These are phyloP conservation scores for Fusarium sp. DNA, from an alignment of 2,329 filamentous ascomycete species.

Conservation along the genomic window DNA sequence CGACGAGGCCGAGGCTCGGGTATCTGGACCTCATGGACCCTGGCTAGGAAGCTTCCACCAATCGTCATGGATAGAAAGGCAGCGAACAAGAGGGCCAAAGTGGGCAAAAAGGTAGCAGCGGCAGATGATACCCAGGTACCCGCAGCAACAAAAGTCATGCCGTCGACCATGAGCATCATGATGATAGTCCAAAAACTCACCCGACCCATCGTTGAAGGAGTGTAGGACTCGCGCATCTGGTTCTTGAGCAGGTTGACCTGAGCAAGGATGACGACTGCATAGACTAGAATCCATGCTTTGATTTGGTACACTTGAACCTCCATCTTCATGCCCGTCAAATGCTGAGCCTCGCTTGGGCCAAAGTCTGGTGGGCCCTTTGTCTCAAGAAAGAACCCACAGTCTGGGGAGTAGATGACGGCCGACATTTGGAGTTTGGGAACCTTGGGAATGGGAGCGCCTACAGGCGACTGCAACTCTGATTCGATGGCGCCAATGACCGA, in stretches of 20 bases:
- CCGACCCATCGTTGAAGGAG: constrained; percentile 74
- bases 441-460: constrained; percentile 67
- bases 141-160: constrained; percentile 69
- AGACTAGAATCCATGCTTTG: constrained; percentile 69
- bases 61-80: constrained; percentile 69
- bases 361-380: constrained; percentile 72
- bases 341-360: constrained; percentile 63
- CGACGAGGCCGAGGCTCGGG: constrained; percentile 67
- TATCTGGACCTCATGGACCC: constrained; percentile 70
- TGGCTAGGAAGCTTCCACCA: constrained; percentile 68
- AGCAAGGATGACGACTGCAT: constrained; percentile 68
- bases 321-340: constrained; percentile 71
- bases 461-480: constrained; percentile 71
- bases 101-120: constrained; percentile 67
- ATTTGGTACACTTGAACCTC: constrained; percentile 69
- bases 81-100: constrained; percentile 64
- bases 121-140: constrained; percentile 68
- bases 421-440: constrained; percentile 72
- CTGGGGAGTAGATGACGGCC: constrained; percentile 74
- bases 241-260: constrained; percentile 72
- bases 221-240: constrained; percentile 75
- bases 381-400: constrained; percentile 75
- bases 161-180: constrained; percentile 73
- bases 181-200: constrained; percentile 74
- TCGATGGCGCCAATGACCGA: constrained; percentile 67